Conservation (phyloP, 1,284 basidiomycete genomes). For the Melampsora americana region DNA sequence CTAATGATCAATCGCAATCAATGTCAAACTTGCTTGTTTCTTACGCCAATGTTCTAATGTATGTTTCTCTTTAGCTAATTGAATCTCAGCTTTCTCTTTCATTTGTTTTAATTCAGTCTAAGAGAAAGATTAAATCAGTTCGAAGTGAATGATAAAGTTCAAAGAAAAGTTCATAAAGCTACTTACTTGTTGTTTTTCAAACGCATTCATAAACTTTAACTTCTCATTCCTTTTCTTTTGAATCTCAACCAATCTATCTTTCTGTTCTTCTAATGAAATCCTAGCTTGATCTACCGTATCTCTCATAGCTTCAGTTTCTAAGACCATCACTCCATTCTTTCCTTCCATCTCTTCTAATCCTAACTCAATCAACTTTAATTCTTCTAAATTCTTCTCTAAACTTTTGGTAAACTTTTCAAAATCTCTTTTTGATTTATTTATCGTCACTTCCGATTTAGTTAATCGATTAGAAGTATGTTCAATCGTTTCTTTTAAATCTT, state of each 20-base stretch:
- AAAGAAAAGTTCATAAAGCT: neutral
- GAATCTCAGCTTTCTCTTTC: slow-evolving; percentile 71
- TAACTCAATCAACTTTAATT: slow-evolving; percentile 66
- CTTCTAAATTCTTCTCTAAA: slow-evolving; percentile 62
- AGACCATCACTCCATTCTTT: slow-evolving; percentile 63
- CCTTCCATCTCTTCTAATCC: slow-evolving; percentile 67
- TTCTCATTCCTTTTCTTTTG: slow-evolving; percentile 78
- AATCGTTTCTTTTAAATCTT: slow-evolving; percentile 76
- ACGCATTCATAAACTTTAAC: slow-evolving; percentile 72
- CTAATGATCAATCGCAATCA: slow-evolving; percentile 80
- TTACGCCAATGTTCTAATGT: slow-evolving; percentile 67
- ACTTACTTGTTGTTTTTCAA: slow-evolving; percentile 75
- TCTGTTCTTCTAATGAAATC: slow-evolving; percentile 63
- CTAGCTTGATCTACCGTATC: slow-evolving; percentile 66
- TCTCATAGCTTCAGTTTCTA: slow-evolving; percentile 66
- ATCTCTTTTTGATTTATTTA: slow-evolving; percentile 84
- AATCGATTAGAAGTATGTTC: slow-evolving; percentile 81
- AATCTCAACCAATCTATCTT: slow-evolving; percentile 69
- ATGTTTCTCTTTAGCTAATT: slow-evolving; percentile 64
- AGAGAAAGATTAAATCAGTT: slow-evolving; percentile 9
- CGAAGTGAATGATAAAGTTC: too few species aligned
- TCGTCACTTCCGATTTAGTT: slow-evolving; percentile 88
- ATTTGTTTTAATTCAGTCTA: slow-evolving; percentile 54
- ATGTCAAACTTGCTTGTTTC: slow-evolving; percentile 70
- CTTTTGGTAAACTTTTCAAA: slow-evolving; percentile 65